A percentile compares a stretch with the other conserved stretches of the same genome.
These are phyloP conservation scores for Coemansia sp. DNA, from an alignment of 192 early-diverging fungal species.

Conservation along the genomic window DNA sequence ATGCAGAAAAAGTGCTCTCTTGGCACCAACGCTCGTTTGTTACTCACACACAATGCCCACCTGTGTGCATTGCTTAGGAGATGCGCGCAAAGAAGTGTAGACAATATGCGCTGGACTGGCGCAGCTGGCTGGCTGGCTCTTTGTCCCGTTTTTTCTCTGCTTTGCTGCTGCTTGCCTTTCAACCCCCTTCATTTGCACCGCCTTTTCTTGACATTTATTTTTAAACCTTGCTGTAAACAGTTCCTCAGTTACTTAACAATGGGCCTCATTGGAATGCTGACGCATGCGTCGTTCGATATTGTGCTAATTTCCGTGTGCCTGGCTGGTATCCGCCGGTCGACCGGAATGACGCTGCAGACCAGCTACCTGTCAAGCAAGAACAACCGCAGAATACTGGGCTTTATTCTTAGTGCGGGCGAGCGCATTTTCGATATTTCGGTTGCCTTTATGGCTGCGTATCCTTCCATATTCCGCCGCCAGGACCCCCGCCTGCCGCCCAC, in stretches of 20 bases:
- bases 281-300: constrained; percentile 38
- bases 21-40: too few species aligned
- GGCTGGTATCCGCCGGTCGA: constrained; percentile 47
- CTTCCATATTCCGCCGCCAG: constrained; percentile 38
- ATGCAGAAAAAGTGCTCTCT: too few species aligned
- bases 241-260: too few species aligned
- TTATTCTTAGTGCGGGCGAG: constrained; percentile 36
- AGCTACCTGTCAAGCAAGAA: constrained; percentile 23
- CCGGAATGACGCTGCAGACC: constrained; percentile 35
- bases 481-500: neutral
- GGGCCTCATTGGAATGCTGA: constrained; percentile 36
- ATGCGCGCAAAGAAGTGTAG: too few species aligned
- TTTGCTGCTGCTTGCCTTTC: too few species aligned
- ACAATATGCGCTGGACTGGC: too few species aligned
- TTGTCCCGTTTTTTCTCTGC: too few species aligned
- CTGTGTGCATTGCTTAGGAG: constrained; percentile 1
- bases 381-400: constrained; percentile 36
- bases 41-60: too few species aligned
- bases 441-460: constrained; percentile 44
- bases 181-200: too few species aligned
- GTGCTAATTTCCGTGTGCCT: constrained; percentile 39
- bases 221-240: too few species aligned
- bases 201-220: too few species aligned
- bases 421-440: constrained; percentile 46
- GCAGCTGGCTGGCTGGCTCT: too few species aligned